Conservation (phyloP, 306 rosid genomes). For the Comarum palustre region DNA sequence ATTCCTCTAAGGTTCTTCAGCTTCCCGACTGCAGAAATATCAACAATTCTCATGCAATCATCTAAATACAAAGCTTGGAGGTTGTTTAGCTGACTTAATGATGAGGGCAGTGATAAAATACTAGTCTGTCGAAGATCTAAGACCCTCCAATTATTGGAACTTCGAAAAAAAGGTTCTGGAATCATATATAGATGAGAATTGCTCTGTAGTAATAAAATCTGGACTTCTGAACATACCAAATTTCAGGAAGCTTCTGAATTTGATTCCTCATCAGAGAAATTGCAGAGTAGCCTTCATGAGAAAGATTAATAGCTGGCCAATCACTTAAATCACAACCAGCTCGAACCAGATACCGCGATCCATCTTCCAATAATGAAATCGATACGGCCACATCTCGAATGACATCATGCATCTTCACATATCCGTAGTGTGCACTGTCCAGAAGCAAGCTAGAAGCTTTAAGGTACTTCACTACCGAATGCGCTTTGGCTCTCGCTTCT, state of each 20-base stretch:
- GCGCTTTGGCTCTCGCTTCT: not conserved
- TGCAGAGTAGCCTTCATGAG: not conserved
- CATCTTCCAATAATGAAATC: conserved; percentile 5
- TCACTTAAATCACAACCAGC: not conserved
- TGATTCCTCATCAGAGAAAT: not conserved
- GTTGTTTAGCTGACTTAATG: not conserved
- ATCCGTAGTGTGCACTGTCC: not conserved
- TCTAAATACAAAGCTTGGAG: not conserved
- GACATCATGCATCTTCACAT: conserved; percentile 20
- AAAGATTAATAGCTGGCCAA: conserved; percentile 5
- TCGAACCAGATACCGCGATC: not conserved
- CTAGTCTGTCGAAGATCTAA: not conserved
- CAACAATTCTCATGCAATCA: not conserved
- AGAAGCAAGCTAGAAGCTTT: not conserved
- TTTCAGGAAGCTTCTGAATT: conserved; percentile 1
- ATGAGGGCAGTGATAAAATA: not conserved
- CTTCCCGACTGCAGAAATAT: too few relatives aligned
- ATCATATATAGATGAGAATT: not conserved
- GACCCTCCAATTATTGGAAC: not conserved
- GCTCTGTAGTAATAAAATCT: not conserved
- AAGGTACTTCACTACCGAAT: not conserved
- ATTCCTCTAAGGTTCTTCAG: not conserved
- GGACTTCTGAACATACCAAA: conserved; percentile 13
- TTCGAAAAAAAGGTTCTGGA: not conserved
- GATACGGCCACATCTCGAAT: conserved; percentile 24